These are phyloP conservation scores for Fusarium nurragi DNA, from an alignment of 2,329 filamentous ascomycete genomes.

Conservation along the genomic window DNA sequence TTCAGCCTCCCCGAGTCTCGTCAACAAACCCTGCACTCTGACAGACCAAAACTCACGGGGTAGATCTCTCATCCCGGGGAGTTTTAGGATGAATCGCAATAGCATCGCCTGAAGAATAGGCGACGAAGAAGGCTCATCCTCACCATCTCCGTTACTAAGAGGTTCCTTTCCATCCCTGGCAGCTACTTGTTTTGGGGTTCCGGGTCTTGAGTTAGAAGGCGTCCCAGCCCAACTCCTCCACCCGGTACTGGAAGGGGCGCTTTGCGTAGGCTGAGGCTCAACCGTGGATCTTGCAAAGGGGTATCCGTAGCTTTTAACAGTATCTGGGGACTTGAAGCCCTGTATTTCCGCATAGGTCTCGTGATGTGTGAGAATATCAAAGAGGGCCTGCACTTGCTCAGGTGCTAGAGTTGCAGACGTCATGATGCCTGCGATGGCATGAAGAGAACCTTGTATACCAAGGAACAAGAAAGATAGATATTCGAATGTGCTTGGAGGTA, in stretches of 20 bases:
- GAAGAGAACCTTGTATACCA: neutral
- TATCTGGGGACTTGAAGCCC: constrained; percentile 71
- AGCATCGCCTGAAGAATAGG: constrained; percentile 76
- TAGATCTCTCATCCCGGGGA: constrained; percentile 73
- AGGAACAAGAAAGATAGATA: neutral
- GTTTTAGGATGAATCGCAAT: constrained; percentile 68
- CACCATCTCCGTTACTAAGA: constrained; percentile 24
- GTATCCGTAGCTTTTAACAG: constrained; percentile 74
- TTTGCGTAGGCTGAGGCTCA: constrained; percentile 20
- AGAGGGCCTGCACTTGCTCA: constrained; percentile 62
- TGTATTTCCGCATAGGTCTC: constrained; percentile 75
- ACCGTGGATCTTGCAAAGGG: constrained; percentile 63
- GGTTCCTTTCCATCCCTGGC: constrained; percentile 15
- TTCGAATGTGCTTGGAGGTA: neutral
- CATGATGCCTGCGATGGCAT: constrained; percentile 37
- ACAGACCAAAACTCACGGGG: constrained; percentile 71
- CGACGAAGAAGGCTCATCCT: constrained; percentile 56
- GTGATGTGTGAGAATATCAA: constrained; percentile 68
- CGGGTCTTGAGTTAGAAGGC: constrained; percentile 38
- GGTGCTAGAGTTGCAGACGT: constrained; percentile 43
- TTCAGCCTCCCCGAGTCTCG: constrained; percentile 71
- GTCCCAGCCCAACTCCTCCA: constrained; percentile 39
- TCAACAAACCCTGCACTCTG: constrained; percentile 68
- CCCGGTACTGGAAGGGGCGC: constrained; percentile 16
- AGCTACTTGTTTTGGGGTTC: constrained; percentile 44